Base-by-base conservation (phyloP, 2,329 filamentous ascomycete genomes). In the Monilinia polystroma region DNA sequence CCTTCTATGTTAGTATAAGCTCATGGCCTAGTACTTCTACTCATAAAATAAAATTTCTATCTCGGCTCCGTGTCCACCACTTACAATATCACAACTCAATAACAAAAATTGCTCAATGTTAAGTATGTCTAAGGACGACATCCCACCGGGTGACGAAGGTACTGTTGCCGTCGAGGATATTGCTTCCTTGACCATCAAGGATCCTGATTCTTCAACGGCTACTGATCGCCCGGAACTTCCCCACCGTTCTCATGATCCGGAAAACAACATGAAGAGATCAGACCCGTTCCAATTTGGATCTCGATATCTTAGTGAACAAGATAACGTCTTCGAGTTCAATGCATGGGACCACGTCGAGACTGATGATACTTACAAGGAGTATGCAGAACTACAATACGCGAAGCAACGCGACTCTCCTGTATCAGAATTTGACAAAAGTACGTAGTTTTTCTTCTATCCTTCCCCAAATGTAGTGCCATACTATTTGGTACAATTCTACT, bases 341-440 rank as follows among this genome's bases (percentile, higher is more conserved):
- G 95, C 95, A 49, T 99, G 95, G 95, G 95, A 99, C 78, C 94
- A 99, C 77, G 95, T 98, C 76, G 90, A 94, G 79, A 93, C 93
- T 77, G 94, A 98, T 80, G 87, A 92, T 73, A 84, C 88, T 52
- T 98, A 97, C 83, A 89, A 90, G 76, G 87, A 90, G 76, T 97
- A 95, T 78, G 89, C 93, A 68, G 87, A 93, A 79, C 80, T 88
- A 75, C 95, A 98, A 80, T 94, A 91, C 76, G 85, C 86, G 57
- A 90, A 90, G 80, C 95, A 99, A 80, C 88, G 93, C 71, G 86
- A 90, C 74, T 85, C 90, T 69, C 94, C 93, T 66, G 95, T 97
- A 60, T 93, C 90, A 54, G 93, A 97, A 69, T 97, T 96, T 82
- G 93, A 99, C 79, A 93, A 93, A 78, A 85, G 89, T 88, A 81